phyloP scores from a whole-genome alignment of 495 filamentous ascomycete genomes.

The Penicillium soppii region DNA sequence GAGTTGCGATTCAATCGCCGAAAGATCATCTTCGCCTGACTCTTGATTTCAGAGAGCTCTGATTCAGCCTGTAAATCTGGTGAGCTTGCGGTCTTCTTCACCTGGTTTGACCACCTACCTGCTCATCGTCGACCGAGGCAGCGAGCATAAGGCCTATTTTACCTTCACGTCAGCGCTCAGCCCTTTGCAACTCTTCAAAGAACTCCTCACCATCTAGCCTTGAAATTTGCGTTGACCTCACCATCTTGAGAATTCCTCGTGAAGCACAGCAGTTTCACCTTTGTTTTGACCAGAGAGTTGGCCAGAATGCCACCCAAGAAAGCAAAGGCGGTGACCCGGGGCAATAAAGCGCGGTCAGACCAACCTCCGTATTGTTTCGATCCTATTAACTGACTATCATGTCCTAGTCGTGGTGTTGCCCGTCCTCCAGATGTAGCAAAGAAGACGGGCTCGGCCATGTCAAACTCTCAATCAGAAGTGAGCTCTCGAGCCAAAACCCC shows the following conservation, averaged over 20 bases:
- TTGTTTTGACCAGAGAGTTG: constrained; percentile 15
- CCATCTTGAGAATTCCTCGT: constrained; percentile 59
- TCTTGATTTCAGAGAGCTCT: constrained; percentile 83
- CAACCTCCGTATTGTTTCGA: constrained; percentile 18
- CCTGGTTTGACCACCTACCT: constrained; percentile 43
- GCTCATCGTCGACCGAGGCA: constrained; percentile 90
- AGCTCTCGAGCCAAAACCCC: constrained; percentile 19
- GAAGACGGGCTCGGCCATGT: constrained; percentile 15
- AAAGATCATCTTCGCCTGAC: constrained; percentile 85
- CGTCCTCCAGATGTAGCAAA: constrained; percentile 26
- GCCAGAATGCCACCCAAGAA: constrained; percentile 32
- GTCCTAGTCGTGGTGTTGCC: constrained; percentile 14
- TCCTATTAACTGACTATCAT: constrained; percentile 13
- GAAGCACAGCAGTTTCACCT: background rate
- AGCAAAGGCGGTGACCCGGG: constrained; percentile 33
- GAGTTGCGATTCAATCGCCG: constrained; percentile 82
- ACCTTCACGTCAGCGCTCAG: constrained; percentile 24
- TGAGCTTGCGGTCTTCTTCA: background rate
- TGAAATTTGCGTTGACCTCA: constrained; percentile 91
- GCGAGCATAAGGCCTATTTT: constrained; percentile 83
- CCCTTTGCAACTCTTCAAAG: background rate
- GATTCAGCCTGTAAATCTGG: constrained; percentile 56
- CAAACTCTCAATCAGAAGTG: constrained; percentile 19
- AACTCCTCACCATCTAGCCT: constrained; percentile 76
- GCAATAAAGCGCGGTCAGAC: constrained; percentile 29